A percentile compares a stretch with the other conserved stretches of the same genome.
phyloP scores from a whole-genome alignment of 2,329 filamentous ascomycete genomes.

The Sphaerulina populicola region DNA sequence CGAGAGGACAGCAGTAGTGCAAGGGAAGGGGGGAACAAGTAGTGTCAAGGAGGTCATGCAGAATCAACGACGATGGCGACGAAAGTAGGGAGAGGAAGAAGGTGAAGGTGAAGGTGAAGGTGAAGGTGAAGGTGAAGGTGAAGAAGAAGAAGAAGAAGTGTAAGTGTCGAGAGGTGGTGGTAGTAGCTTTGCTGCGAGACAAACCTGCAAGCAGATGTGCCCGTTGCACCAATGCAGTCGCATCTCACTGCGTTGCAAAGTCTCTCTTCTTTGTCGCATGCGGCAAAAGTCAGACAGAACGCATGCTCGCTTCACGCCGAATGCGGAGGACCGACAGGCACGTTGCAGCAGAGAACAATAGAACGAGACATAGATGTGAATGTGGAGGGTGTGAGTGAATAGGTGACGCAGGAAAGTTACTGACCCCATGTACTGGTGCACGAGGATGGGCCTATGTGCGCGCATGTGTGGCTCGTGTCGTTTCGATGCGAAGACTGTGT shows the following conservation, averaged over 20 bases:
- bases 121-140: not conserved
- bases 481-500: conserved; percentile 1
- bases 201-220: conserved; percentile 15
- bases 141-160: not conserved
- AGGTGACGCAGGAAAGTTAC: not conserved
- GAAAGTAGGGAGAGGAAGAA: not conserved
- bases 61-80: not conserved
- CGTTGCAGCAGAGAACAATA: conserved; percentile 16
- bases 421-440: not conserved
- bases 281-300: conserved; percentile 8
- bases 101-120: no score
- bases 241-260: conserved; percentile 15
- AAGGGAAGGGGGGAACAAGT: not conserved
- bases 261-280: conserved; percentile 22
- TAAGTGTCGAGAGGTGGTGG: not conserved
- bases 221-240: conserved; percentile 15
- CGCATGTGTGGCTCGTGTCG: not conserved
- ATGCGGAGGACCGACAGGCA: conserved; percentile 14
- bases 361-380: conserved; percentile 16
- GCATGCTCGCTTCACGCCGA: conserved; percentile 6
- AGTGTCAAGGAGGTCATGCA: not conserved
- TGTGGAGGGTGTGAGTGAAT: not conserved
- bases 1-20: not conserved
- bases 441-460: not conserved
- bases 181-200: conserved; percentile 6